These are phyloP conservation scores for Pholiota conissans DNA, from an alignment of 768 basidiomycete species.

Conservation along the genomic window DNA sequence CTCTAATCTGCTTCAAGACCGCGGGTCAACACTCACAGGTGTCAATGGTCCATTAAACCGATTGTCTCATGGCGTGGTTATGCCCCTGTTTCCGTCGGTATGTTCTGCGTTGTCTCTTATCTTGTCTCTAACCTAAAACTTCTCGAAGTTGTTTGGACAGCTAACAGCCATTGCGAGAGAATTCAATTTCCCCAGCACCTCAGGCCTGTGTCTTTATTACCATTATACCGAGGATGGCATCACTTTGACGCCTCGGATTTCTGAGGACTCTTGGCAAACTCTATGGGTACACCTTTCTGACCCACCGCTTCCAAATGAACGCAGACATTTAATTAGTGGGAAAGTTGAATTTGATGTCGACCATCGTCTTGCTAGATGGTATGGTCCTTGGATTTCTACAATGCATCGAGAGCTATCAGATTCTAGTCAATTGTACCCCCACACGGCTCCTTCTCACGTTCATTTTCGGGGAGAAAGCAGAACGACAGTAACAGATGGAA, in stretches of 20 bases:
- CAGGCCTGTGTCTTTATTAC: constrained; percentile 79
- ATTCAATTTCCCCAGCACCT: constrained; percentile 76
- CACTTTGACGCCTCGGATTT: constrained; percentile 65
- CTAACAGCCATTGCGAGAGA: constrained; percentile 78
- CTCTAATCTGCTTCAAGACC: constrained; percentile 53
- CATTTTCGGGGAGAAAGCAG: constrained; percentile 60
- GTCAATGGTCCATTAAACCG: constrained; percentile 60
- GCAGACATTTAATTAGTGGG: constrained; percentile 64
- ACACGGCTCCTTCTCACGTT: constrained; percentile 42
- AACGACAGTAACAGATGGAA: constrained; percentile 41
- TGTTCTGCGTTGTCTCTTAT: constrained; percentile 8
- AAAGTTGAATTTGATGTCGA: constrained; percentile 90
- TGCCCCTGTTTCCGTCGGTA: constrained; percentile 78
- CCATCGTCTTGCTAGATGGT: constrained; percentile 74
- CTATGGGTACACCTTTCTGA: constrained; percentile 69
- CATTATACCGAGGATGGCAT: constrained; percentile 59
- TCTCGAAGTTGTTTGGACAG: constrained; percentile 68
- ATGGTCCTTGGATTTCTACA: constrained; percentile 64
- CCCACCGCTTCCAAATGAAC: constrained; percentile 28
- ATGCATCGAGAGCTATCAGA: constrained; percentile 44
- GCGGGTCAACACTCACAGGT: constrained; percentile 59
- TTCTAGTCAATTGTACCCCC: constrained; percentile 33
- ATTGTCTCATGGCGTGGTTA: constrained; percentile 65
- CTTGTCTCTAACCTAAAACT: neutral
- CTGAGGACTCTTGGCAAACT: constrained; percentile 75